Conservation (phyloP, 148 eudicot species). For the Spergularia bocconei region DNA sequence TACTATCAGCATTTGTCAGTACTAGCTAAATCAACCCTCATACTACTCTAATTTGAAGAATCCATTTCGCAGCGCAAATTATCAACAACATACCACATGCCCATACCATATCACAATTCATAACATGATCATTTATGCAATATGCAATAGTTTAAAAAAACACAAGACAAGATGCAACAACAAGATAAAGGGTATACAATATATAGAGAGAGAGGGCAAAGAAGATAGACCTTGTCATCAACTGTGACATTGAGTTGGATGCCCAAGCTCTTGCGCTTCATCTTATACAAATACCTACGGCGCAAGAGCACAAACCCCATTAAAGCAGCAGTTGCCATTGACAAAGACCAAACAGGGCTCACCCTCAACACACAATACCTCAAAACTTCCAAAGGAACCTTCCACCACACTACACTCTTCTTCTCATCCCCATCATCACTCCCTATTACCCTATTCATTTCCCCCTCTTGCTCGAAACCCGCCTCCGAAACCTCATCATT, state of each 20-base stretch:
- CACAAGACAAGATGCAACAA: neutral
- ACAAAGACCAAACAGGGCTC: slow-evolving; percentile 78
- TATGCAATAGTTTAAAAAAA: neutral
- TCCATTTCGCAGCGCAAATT: no score
- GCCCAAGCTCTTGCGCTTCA: slow-evolving; percentile 62
- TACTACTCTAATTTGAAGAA: no score
- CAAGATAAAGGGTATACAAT: neutral
- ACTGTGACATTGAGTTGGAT: slow-evolving; percentile 57
- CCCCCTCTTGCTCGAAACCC: neutral
- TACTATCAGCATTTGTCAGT: neutral
- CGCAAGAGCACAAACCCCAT: slow-evolving; percentile 70
- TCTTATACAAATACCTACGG: slow-evolving; percentile 51
- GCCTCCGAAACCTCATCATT: neutral
- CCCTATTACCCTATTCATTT: slow-evolving; percentile 6
- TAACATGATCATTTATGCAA: neutral
- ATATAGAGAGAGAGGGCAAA: neutral
- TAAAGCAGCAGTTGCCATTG: slow-evolving; percentile 80
- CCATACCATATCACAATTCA: neutral
- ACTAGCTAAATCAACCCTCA: neutral
- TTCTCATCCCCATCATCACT: slow-evolving; percentile 21
- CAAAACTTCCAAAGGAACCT: slow-evolving; percentile 67
- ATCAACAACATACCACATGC: neutral
- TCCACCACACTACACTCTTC: slow-evolving; percentile 69
- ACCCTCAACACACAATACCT: slow-evolving; percentile 64
- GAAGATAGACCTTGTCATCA: slow-evolving; percentile 71